These are phyloP conservation scores for Letharia columbiana DNA, from an alignment of 495 filamentous ascomycete genomes.

Conservation along the genomic window DNA sequence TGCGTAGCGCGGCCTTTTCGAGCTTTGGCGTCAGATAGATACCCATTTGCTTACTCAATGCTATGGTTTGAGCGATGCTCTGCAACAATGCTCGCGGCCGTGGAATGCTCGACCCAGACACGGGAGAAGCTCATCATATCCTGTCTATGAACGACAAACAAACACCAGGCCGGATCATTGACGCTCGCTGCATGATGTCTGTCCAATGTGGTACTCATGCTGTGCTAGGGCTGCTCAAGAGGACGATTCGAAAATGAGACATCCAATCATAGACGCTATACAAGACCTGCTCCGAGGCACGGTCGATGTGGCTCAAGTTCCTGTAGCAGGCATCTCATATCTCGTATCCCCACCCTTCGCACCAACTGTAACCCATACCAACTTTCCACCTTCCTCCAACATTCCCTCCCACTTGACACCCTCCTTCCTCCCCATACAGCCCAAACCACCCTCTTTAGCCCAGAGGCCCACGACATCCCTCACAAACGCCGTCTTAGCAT, in stretches of 20 bases:
- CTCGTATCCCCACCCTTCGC: constrained; percentile 62
- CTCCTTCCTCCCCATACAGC: constrained; percentile 44
- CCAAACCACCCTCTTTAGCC: constrained; percentile 62
- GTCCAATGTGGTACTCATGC: not conserved
- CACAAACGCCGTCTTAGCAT: constrained; percentile 71
- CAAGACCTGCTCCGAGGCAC: not conserved
- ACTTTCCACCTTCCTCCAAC: constrained; percentile 60
- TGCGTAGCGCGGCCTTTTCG: not conserved
- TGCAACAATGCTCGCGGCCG: not conserved
- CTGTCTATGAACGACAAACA: not conserved
- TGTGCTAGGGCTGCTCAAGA: not conserved
- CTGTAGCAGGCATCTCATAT: constrained; percentile 29
- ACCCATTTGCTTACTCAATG: not conserved
- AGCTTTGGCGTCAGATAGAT: not conserved
- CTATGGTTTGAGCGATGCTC: not conserved
- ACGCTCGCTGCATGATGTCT: not conserved
- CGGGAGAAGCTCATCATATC: not conserved
- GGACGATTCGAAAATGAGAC: not conserved
- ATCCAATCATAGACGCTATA: constrained; percentile 4
- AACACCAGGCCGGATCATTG: not conserved
- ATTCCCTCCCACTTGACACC: constrained; percentile 58
- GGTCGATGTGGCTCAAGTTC: not conserved
- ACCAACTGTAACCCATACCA: constrained; percentile 79
- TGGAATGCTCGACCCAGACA: not conserved
- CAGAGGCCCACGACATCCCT: constrained; percentile 60